Conservation (phyloP, 2,329 filamentous ascomycete species). For the Fusarium sulawesiense region DNA sequence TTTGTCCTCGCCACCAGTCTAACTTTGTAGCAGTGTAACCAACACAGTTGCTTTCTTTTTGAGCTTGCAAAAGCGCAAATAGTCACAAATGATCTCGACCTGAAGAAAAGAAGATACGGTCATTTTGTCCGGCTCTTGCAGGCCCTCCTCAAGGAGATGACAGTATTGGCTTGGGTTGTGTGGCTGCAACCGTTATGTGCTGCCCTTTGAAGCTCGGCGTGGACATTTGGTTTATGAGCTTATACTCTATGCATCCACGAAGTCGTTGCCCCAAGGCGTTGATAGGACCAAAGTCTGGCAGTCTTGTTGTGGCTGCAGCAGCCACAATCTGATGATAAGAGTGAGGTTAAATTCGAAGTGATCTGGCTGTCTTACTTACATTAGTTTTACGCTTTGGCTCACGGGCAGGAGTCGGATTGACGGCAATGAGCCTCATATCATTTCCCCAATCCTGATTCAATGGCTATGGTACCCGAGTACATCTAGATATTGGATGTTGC, state of each 20-base stretch:
- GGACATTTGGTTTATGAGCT: constrained; percentile 65
- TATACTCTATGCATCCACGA: constrained; percentile 70
- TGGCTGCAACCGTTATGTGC: constrained; percentile 64
- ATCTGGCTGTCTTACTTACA: constrained; percentile 23
- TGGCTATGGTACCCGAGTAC: constrained; percentile 20
- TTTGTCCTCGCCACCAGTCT: not conserved
- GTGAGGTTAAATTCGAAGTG: not conserved
- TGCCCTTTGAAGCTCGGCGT: constrained; percentile 69
- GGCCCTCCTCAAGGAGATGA: constrained; percentile 77
- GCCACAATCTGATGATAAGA: constrained; percentile 18
- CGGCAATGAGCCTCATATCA: constrained; percentile 1
- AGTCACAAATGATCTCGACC: not conserved
- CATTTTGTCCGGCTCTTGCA: not conserved
- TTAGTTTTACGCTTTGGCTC: constrained; percentile 1
- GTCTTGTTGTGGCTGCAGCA: constrained; percentile 1
- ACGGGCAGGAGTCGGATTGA: not conserved
- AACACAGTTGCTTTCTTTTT: not conserved
- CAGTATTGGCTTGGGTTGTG: constrained; percentile 89
- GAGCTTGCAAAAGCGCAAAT: not conserved
- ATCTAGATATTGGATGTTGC: constrained; percentile 9
- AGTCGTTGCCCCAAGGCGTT: constrained; percentile 59
- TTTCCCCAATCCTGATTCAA: not conserved
- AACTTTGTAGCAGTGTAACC: not conserved
- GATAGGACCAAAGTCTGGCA: not conserved
- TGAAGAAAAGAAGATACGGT: not conserved